Base-by-base conservation (phyloP, 352 stramenopile genomes). In the Globisporangium heterothallicum region DNA sequence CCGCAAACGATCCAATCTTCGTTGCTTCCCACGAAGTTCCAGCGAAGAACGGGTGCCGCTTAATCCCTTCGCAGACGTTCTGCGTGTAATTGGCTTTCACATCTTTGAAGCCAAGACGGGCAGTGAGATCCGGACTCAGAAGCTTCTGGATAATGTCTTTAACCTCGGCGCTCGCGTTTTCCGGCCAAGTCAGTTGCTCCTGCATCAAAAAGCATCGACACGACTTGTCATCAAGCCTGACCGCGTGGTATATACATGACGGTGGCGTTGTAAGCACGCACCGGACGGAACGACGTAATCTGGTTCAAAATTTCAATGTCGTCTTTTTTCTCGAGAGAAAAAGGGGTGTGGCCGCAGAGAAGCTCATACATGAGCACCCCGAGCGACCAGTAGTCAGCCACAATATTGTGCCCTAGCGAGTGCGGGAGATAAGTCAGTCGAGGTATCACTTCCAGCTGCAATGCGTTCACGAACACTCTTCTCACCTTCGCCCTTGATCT, bases 291-390 rank as follows among this genome's bases (percentile, higher is more conserved):
- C 16, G 78, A 82, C 16, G 80, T 67, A 45, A 94, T 94, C 45
- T 82, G 64, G 64, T 94, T 94, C 57, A 95, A 73, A 54, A 95
- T 93, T 44, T 94, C 86, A 41, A 92, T 72, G 42, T 95, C 84
- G 38, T 91, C 84, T 40, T 89, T 76, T 42, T 85, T 86, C 54
- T 92, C 78, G 16, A 70, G 65, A 8, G 77, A 81, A 49, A 98
- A 98, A 3, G 92, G 92, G 2, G 91, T 97, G 18, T 81, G 68
- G 4, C 89, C 90, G 34, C 78, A 86, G 1, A 97, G 63, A 25
- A 98, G 74, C 66, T 98, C 92, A 69, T 97, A 98, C 68, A 98
- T 90, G 50, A 98, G 78, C 51, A 96, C 90, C 21, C 92, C 92
- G 29, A 98, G 75, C 10, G 90, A 82, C 92, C 92, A 98, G 64